phyloP scores from a whole-genome alignment of 306 rosid species.

The Carpinus viminea region DNA sequence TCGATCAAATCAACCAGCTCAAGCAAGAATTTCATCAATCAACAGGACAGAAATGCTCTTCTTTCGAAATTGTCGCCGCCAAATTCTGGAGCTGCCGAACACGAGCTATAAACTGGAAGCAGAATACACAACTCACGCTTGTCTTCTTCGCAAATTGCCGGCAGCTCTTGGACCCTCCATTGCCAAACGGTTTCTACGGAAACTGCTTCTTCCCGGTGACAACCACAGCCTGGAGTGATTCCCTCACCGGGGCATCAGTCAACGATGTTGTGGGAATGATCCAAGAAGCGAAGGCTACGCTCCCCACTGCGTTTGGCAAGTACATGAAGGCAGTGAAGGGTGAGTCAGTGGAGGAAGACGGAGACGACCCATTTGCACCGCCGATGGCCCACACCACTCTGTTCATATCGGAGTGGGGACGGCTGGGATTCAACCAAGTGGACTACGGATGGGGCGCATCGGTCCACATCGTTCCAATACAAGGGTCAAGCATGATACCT shows the following conservation, averaged over 20 bases:
- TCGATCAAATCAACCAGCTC: constrained; percentile 36
- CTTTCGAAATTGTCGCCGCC: constrained; percentile 68
- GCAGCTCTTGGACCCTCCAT: constrained; percentile 55
- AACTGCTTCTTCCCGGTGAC: constrained; percentile 80
- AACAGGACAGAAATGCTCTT: constrained; percentile 56
- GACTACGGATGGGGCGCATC: constrained; percentile 77
- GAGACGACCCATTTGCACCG: constrained; percentile 63
- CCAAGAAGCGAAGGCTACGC: constrained; percentile 53
- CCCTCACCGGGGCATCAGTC: constrained; percentile 20
- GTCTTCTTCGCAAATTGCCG: constrained; percentile 86
- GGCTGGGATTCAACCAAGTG: constrained; percentile 68
- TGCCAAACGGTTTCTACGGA: constrained; percentile 77
- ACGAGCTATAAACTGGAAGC: constrained; percentile 31
- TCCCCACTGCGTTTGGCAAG: constrained; percentile 45
- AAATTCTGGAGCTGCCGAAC: constrained; percentile 61
- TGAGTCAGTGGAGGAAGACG: neutral
- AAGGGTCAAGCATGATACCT: constrained; percentile 55
- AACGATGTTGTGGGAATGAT: constrained; percentile 57
- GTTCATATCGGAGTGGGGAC: constrained; percentile 77
- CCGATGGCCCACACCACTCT: constrained; percentile 48
- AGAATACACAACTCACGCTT: constrained; percentile 30
- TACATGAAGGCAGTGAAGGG: constrained; percentile 39
- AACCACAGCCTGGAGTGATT: constrained; percentile 31
- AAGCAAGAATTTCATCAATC: constrained; percentile 47
- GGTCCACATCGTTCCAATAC: constrained; percentile 57